These are phyloP conservation scores for Heterobasidion occidentale DNA, from an alignment of 1,284 basidiomycete species.

Conservation along the genomic window DNA sequence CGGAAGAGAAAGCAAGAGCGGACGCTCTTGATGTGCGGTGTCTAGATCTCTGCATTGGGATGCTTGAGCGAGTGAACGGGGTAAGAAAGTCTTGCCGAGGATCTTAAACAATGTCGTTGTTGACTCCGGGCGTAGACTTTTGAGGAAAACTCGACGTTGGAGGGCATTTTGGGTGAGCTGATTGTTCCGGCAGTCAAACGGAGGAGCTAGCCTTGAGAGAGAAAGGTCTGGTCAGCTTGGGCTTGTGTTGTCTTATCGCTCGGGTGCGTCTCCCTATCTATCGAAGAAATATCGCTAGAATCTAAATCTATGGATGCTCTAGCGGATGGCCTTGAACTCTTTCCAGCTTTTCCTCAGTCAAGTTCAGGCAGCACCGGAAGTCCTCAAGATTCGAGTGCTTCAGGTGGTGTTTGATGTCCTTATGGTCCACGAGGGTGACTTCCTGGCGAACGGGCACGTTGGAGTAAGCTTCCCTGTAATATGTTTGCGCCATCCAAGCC, in stretches of 20 bases:
- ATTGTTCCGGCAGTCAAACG: conserved; percentile 88
- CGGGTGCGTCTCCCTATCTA: conserved; percentile 32
- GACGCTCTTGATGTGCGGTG: conserved; percentile 80
- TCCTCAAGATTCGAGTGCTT: conserved; percentile 75
- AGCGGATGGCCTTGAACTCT: conserved; percentile 87
- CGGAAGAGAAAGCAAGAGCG: conserved; percentile 49
- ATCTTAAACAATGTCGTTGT: conserved; percentile 1
- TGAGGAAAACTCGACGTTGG: conserved; percentile 90
- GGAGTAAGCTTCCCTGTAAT: conserved; percentile 30
- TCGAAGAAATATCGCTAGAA: not conserved
- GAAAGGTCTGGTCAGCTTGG: conserved; percentile 81
- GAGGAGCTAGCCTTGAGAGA: conserved; percentile 78
- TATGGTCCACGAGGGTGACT: conserved; percentile 82
- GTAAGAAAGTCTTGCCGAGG: conserved; percentile 28
- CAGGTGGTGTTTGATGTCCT: conserved; percentile 89
- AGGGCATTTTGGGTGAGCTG: conserved; percentile 85
- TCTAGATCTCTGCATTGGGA: conserved; percentile 81
- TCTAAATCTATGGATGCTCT: not conserved
- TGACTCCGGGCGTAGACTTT: conserved; percentile 48
- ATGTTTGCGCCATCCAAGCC: not conserved
- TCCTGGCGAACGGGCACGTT: conserved; percentile 49
- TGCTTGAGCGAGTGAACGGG: conserved; percentile 88
- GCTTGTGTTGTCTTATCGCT: conserved; percentile 89
- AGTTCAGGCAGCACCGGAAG: conserved; percentile 69
- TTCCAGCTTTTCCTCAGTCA: conserved; percentile 90